Evolutionary conservation across 257 asterid species (phyloP).

Genomic region (Solanum habrochaites): DNA sequence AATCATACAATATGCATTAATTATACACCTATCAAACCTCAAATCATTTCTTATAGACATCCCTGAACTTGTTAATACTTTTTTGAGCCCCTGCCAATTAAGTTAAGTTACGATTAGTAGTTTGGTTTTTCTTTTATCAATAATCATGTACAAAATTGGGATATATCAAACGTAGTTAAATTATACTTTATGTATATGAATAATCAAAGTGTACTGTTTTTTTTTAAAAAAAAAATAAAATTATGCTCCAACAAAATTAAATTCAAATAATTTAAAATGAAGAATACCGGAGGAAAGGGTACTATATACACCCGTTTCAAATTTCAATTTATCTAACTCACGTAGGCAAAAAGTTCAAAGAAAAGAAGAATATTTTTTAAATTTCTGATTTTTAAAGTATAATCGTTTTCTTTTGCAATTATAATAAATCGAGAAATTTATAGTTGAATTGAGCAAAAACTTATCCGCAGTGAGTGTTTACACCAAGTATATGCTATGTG

Average conservation of each 20-base stretch:
- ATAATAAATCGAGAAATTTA: background rate
- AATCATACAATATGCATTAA: no score
- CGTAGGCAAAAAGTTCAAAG: background rate
- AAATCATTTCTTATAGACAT: background rate
- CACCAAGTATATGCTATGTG: no score
- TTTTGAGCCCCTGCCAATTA: background rate
- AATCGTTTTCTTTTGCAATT: background rate
- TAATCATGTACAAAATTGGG: background rate
- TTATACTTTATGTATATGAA: background rate
- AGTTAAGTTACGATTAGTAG: background rate
- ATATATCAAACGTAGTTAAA: background rate
- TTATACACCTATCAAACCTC: no score
- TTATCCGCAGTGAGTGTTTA: no score
- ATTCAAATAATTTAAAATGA: no score
- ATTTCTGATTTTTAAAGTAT: no score
- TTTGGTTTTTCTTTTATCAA: background rate
- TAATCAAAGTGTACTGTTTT: background rate
- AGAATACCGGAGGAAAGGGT: background rate
- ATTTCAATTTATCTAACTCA: no score
- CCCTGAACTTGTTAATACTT: background rate
- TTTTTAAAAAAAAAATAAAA: accelerated
- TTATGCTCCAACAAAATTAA: background rate
- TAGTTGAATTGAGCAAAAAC: background rate
- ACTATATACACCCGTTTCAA: background rate
- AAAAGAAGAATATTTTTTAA: background rate